Conservation (phyloP, 352 stramenopile genomes). For the Phytophthora multivora region DNA sequence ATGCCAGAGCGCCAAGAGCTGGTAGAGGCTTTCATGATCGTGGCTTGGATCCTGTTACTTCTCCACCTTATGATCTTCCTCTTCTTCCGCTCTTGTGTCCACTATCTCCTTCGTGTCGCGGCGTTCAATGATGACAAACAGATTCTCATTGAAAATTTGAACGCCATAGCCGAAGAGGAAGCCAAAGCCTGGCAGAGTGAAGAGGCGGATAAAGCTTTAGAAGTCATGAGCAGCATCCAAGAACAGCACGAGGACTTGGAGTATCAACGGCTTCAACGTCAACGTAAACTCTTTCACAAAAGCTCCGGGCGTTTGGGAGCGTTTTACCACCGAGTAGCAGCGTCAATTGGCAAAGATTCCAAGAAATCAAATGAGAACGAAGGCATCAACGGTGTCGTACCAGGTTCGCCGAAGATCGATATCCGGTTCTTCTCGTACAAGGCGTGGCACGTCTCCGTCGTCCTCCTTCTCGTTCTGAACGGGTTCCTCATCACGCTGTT, state of each 20-base stretch:
- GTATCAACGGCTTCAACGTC: conserved; percentile 14
- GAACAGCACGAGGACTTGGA: conserved; percentile 30
- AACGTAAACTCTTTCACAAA: conserved; percentile 13
- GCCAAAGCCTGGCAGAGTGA: conserved; percentile 24
- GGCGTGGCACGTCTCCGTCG: conserved; percentile 65
- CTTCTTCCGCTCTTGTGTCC: conserved; percentile 47
- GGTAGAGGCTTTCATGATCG: conserved; percentile 37
- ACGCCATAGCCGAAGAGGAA: conserved; percentile 27
- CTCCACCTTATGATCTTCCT: conserved; percentile 42
- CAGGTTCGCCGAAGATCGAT: conserved; percentile 18
- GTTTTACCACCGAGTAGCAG: background rate
- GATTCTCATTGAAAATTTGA: conserved; percentile 16
- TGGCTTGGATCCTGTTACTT: conserved; percentile 38
- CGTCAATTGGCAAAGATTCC: background rate
- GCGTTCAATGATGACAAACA: conserved; percentile 28
- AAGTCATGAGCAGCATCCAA: conserved; percentile 24
- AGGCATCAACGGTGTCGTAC: conserved; percentile 9
- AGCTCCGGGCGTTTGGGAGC: background rate
- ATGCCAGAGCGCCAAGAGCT: conserved; percentile 32
- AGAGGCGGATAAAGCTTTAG: conserved; percentile 21
- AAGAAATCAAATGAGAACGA: background rate
- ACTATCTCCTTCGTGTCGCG: conserved; percentile 40
- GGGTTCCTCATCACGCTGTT: conserved; percentile 64
- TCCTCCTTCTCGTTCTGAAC: conserved; percentile 65
- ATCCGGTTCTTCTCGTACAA: conserved; percentile 67